phyloP scores from a whole-genome alignment of 495 filamentous ascomycete genomes.

The Penicillium crystallinum region DNA sequence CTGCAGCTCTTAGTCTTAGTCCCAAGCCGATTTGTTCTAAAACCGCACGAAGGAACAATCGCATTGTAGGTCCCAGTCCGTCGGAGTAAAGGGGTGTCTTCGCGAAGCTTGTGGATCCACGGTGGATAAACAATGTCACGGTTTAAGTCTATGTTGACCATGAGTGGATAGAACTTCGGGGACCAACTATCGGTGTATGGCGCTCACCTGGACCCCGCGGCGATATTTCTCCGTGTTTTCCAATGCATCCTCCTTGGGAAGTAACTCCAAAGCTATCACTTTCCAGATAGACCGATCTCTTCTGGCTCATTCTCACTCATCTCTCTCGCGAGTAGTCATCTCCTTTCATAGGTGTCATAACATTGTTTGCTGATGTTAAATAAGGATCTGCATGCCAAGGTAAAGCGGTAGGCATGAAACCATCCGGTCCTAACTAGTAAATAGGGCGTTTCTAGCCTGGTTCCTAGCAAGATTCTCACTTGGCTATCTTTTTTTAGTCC shows the following conservation, averaged over 20 bases:
- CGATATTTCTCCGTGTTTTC: too few relatives aligned
- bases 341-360: neutral
- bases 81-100: neutral
- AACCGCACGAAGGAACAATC: neutral
- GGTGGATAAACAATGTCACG: too few relatives aligned
- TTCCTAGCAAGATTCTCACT: too few relatives aligned
- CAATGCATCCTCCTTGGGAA: too few relatives aligned
- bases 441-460: neutral
- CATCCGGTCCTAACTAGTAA: neutral
- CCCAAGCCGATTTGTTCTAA: neutral
- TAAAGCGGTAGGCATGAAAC: neutral
- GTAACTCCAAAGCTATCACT: too few relatives aligned
- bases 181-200: too few relatives aligned
- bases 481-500: neutral
- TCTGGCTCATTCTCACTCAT: neutral
- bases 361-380: neutral
- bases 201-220: too few relatives aligned
- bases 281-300: neutral
- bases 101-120: neutral
- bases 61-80: too few relatives aligned
- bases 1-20: too few relatives aligned
- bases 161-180: too few relatives aligned
- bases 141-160: too few relatives aligned
- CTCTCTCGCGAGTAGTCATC: neutral
- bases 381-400: neutral